Evolutionary conservation across 1,284 basidiomycete species (phyloP).

Genomic region (Boletus sp.): DNA sequence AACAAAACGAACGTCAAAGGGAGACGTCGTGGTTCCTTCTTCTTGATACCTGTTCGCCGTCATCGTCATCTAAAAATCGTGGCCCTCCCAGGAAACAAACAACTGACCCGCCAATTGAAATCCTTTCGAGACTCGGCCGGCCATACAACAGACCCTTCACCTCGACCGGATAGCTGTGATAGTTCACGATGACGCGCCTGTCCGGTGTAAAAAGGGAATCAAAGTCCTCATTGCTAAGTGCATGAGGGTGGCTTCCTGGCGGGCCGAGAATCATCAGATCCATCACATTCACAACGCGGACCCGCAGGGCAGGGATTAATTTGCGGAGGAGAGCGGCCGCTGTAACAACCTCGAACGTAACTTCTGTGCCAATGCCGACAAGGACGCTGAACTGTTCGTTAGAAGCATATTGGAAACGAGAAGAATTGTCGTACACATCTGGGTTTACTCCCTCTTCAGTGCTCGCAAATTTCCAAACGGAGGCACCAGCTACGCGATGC

Average conservation of each 20-base stretch:
- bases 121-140: slow-evolving; percentile 45
- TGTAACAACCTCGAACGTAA: slow-evolving; percentile 75
- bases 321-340: slow-evolving; percentile 72
- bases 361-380: slow-evolving; percentile 71
- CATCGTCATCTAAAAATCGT: no score
- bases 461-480: slow-evolving; percentile 74
- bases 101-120: slow-evolving; percentile 49
- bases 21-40: slow-evolving; percentile 68
- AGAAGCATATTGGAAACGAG: not conserved
- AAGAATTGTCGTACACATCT: slow-evolving; percentile 49
- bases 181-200: slow-evolving; percentile 74
- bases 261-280: slow-evolving; percentile 77
- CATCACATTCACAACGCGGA: slow-evolving; percentile 79
- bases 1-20: slow-evolving; percentile 49
- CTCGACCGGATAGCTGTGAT: slow-evolving; percentile 78
- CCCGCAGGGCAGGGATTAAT: slow-evolving; percentile 58
- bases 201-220: slow-evolving; percentile 68
- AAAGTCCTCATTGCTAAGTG: slow-evolving; percentile 62
- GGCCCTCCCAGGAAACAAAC: no score
- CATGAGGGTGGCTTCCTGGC: slow-evolving; percentile 71
- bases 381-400: slow-evolving; percentile 47
- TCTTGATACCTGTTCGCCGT: slow-evolving; percentile 57
- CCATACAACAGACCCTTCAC: slow-evolving; percentile 61
- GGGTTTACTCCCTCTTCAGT: slow-evolving; percentile 60
- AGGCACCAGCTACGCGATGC: slow-evolving; percentile 75